Conservation (phyloP, 2,329 filamentous ascomycete genomes). For the Alternaria sp. region DNA sequence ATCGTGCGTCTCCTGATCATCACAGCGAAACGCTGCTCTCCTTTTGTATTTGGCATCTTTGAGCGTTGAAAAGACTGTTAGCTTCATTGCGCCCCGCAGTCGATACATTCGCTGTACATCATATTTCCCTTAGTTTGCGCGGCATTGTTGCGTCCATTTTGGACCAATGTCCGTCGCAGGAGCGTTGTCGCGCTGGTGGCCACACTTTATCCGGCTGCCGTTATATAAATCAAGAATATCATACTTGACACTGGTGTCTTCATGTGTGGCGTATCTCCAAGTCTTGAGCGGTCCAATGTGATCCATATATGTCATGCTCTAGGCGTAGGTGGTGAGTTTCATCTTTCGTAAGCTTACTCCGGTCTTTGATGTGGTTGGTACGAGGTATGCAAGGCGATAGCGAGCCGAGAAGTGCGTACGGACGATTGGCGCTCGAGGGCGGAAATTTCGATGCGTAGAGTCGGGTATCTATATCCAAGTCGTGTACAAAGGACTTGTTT, state of each 20-base stretch:
- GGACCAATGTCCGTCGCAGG: conserved; percentile 1
- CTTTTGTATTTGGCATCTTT: conserved; percentile 18
- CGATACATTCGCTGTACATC: conserved; percentile 30
- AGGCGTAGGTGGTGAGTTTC: not conserved
- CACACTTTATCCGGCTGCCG: not conserved
- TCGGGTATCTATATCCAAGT: not conserved
- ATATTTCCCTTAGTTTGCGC: conserved; percentile 18
- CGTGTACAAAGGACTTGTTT: not conserved
- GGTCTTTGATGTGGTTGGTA: not conserved
- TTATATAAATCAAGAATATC: not conserved
- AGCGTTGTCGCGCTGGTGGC: not conserved
- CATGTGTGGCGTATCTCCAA: not conserved
- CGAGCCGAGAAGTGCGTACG: not conserved
- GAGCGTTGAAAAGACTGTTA: conserved; percentile 14
- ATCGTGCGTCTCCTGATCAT: conserved; percentile 22
- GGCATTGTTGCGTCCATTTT: conserved; percentile 5
- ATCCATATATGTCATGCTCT: not conserved
- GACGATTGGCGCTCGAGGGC: not conserved
- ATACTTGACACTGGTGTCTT: not conserved
- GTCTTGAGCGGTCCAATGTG: not conserved
- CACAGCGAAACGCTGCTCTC: conserved; percentile 22
- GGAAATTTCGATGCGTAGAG: not conserved
- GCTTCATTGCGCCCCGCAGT: conserved; percentile 33
- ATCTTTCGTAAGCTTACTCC: not conserved
- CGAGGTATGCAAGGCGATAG: not conserved